These are phyloP conservation scores for Candida sphagnicola DNA, from an alignment of 805 yeast genomes.

Conservation along the genomic window DNA sequence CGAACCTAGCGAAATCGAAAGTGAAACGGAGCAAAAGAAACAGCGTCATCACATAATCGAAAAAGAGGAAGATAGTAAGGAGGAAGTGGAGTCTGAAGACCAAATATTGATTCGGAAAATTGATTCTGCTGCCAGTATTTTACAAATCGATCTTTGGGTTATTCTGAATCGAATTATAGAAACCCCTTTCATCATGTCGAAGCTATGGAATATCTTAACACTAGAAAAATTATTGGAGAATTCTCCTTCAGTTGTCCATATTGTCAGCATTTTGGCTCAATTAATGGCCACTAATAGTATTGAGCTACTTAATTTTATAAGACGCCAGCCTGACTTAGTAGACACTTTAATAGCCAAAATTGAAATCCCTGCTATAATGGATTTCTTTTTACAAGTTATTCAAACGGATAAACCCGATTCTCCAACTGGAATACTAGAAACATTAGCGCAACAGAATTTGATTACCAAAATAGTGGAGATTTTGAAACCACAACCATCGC, in stretches of 20 bases:
- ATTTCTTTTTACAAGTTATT: slow-evolving; percentile 80
- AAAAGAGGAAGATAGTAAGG: slow-evolving; percentile 7
- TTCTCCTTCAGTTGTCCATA: slow-evolving; percentile 35
- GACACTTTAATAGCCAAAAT: slow-evolving; percentile 79
- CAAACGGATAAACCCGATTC: slow-evolving; percentile 90
- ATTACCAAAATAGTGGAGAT: slow-evolving; percentile 70
- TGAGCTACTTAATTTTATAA: slow-evolving; percentile 68
- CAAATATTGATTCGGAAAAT: slow-evolving; percentile 34
- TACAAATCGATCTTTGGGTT: slow-evolving; percentile 40
- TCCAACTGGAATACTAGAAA: slow-evolving; percentile 82
- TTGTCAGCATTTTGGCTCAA: slow-evolving; percentile 74
- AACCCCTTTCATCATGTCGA: slow-evolving; percentile 35
- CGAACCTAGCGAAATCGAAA: background rate
- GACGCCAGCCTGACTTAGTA: slow-evolving; percentile 66
- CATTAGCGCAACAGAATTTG: slow-evolving; percentile 66
- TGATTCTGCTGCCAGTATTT: slow-evolving; percentile 37
- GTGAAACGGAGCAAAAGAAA: background rate
- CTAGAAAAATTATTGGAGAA: slow-evolving; percentile 30
- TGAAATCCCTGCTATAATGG: slow-evolving; percentile 93
- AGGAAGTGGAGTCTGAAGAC: slow-evolving; percentile 23
- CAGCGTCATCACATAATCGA: slow-evolving; percentile 3
- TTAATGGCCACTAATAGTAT: slow-evolving; percentile 58
- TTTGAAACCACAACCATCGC: slow-evolving; percentile 61
- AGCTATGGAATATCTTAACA: slow-evolving; percentile 37
- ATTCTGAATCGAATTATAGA: slow-evolving; percentile 40